Conservation (phyloP, 805 yeast genomes). For the Yueomyces sp. region DNA sequence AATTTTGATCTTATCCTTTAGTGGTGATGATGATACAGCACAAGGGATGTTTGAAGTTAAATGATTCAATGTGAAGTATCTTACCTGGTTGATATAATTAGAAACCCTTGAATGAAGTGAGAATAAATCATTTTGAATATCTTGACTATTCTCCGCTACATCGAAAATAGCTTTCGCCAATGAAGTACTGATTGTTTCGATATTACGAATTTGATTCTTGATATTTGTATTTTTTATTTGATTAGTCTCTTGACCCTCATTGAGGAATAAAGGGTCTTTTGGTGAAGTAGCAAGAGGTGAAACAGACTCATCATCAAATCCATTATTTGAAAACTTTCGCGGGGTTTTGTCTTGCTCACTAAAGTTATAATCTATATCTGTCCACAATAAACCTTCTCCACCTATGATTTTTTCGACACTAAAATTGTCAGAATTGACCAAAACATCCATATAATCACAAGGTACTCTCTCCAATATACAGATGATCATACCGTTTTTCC, state of each 20-base stretch:
- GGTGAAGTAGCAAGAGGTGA: not conserved
- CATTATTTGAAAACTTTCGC: constrained; percentile 24
- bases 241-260: not conserved
- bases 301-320: constrained; percentile 14
- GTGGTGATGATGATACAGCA: constrained; percentile 53
- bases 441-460: constrained; percentile 49
- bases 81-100: constrained; percentile 35
- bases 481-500: constrained; percentile 53
- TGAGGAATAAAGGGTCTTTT: not conserved
- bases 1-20: constrained; percentile 36
- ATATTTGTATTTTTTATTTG: not conserved
- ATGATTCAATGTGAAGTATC: constrained; percentile 51
- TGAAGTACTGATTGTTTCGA: constrained; percentile 16
- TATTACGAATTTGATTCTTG: constrained; percentile 11
- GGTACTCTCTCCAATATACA: constrained; percentile 83
- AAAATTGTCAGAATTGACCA: constrained; percentile 25
- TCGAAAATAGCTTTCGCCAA: constrained; percentile 15
- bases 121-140: constrained; percentile 18
- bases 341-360: constrained; percentile 28
- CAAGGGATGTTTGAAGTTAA: constrained; percentile 46
- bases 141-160: constrained; percentile 16
- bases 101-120: constrained; percentile 27
- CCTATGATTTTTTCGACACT: constrained; percentile 13
- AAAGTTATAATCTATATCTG: constrained; percentile 39
- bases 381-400: constrained; percentile 20